Evolutionary conservation across 768 basidiomycete genomes (phyloP).

Genomic region (Crepidotus variabilis): DNA sequence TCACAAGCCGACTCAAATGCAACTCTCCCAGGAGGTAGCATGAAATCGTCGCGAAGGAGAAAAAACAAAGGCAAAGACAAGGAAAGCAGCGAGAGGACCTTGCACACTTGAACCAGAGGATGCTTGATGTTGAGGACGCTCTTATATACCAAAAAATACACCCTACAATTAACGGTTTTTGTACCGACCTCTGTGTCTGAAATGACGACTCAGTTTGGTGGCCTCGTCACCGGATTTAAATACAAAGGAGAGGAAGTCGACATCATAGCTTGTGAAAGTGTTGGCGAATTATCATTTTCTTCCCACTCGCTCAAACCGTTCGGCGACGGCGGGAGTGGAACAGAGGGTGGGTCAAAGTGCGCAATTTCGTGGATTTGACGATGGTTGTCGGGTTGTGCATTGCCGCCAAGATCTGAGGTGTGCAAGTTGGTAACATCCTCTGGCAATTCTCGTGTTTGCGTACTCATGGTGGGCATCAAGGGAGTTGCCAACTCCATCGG

Average conservation of each 20-base stretch:
- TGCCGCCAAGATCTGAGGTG: neutral
- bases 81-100: neutral
- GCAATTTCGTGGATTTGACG: neutral
- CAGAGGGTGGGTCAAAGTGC: constrained; percentile 13
- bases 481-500: constrained; percentile 54
- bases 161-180: no score
- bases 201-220: no score
- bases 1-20: constrained; percentile 17
- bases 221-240: no score
- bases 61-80: constrained; percentile 5
- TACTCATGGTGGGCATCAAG: constrained; percentile 29
- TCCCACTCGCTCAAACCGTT: constrained; percentile 3
- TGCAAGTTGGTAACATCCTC: constrained; percentile 11
- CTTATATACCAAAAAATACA: no score
- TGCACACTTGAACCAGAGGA: no score
- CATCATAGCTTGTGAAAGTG: neutral
- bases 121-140: no score
- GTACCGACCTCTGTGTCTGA: no score
- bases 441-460: neutral
- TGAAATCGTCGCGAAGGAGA: constrained; percentile 1
- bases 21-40: neutral
- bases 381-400: neutral
- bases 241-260: neutral
- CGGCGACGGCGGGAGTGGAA: constrained; percentile 13
- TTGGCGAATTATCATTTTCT: constrained; percentile 4